Evolutionary conservation across 2,329 filamentous ascomycete genomes (phyloP).

Genomic region (Claviceps quebecensis): DNA sequence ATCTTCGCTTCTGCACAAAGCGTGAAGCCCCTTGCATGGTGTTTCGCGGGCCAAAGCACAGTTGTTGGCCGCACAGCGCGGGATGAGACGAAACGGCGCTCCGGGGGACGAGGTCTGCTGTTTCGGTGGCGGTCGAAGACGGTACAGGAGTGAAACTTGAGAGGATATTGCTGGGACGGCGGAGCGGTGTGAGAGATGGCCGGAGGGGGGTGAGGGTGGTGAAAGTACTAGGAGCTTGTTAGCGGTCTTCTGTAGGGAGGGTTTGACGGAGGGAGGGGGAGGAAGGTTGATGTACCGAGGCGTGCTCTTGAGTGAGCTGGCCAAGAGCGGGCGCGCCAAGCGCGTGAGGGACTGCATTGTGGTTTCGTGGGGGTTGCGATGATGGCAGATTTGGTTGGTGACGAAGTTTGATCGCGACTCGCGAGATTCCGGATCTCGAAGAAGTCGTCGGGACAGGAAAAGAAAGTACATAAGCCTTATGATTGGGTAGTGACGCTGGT

Average conservation of each 20-base stretch:
- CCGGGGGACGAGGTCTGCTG: slow-evolving; percentile 30
- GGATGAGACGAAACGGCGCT: slow-evolving; percentile 37
- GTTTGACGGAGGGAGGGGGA: not conserved
- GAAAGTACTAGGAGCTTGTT: slow-evolving; percentile 24
- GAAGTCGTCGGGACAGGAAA: not conserved
- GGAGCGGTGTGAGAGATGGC: slow-evolving; percentile 26
- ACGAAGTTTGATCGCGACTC: not conserved
- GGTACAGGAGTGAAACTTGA: slow-evolving; percentile 18
- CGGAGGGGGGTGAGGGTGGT: slow-evolving; percentile 36
- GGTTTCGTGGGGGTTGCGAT: no score
- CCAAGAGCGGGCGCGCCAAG: slow-evolving; percentile 16
- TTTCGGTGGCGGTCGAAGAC: slow-evolving; percentile 8
- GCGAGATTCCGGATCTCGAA: not conserved
- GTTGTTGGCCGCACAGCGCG: slow-evolving; percentile 34
- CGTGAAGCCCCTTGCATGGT: slow-evolving; percentile 42
- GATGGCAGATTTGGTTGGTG: not conserved
- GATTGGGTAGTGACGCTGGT: not conserved
- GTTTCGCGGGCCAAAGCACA: slow-evolving; percentile 44
- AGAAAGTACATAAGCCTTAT: not conserved
- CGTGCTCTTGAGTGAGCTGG: slow-evolving; percentile 12
- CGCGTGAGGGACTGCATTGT: slow-evolving; percentile 17
- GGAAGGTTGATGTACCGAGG: slow-evolving; percentile 12
- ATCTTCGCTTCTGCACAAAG: slow-evolving; percentile 43
- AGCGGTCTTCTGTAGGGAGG: not conserved
- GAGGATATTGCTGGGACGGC: slow-evolving; percentile 17